These are phyloP conservation scores for Sordariomycetes sp. DNA, from an alignment of 2,329 filamentous ascomycete species.

Conservation along the genomic window DNA sequence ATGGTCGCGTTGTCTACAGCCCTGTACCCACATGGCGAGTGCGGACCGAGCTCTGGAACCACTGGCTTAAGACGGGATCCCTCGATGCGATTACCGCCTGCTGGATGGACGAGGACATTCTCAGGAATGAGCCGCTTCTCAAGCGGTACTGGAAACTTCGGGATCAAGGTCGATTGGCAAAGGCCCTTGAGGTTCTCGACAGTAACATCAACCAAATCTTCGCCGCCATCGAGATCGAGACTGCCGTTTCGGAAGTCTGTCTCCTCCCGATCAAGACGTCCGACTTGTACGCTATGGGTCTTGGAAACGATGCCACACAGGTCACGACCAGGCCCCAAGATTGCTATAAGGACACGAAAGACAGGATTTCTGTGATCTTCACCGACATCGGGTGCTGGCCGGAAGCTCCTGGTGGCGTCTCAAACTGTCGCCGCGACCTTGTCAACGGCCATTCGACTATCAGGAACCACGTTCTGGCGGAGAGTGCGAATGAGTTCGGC, in stretches of 20 bases:
- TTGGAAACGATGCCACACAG: conserved; percentile 24
- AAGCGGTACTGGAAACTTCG: conserved; percentile 29
- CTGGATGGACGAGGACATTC: conserved; percentile 34
- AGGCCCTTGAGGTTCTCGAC: conserved; percentile 28
- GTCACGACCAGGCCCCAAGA: conserved; percentile 23
- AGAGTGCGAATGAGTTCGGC: conserved; percentile 40
- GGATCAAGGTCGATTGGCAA: conserved; percentile 24
- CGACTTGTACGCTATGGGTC: conserved; percentile 26
- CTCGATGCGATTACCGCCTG: conserved; percentile 33
- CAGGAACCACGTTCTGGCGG: conserved; percentile 39
- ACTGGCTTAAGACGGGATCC: conserved; percentile 29
- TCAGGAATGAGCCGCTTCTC: conserved; percentile 29
- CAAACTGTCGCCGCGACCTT: conserved; percentile 38
- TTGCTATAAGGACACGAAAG: conserved; percentile 29
- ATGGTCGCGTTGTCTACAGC: conserved; percentile 14
- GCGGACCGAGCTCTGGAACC: conserved; percentile 34
- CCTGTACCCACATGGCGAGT: conserved; percentile 30
- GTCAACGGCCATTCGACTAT: conserved; percentile 39
- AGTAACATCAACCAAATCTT: conserved; percentile 19
- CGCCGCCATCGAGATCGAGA: conserved; percentile 21
- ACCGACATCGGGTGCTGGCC: conserved; percentile 39
- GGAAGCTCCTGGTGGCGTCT: conserved; percentile 38
- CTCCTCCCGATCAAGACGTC: conserved; percentile 22
- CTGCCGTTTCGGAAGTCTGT: conserved; percentile 22
- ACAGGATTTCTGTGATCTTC: conserved; percentile 35